Conservation (phyloP, 805 yeast genomes). For the Ogataea haglerorum region DNA sequence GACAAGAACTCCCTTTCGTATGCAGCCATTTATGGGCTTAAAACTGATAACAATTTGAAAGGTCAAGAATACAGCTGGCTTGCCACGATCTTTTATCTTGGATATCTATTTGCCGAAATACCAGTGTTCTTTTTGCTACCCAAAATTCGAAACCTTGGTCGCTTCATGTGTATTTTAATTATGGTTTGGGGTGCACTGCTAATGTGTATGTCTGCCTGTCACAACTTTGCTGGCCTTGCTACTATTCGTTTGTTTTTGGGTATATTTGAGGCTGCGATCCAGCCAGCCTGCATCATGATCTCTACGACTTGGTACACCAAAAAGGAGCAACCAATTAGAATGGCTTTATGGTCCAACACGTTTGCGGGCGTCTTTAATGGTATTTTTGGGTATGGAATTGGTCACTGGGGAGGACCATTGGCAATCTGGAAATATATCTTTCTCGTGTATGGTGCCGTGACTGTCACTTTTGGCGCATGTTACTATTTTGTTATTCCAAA, state of each 20-base stretch:
- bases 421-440: conserved; percentile 33
- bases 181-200: conserved; percentile 47
- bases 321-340: conserved; percentile 32
- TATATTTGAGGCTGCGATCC: conserved; percentile 34
- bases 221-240: conserved; percentile 44
- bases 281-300: conserved; percentile 35
- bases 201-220: conserved; percentile 45
- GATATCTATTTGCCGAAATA: conserved; percentile 56
- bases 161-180: conserved; percentile 34
- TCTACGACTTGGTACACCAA: conserved; percentile 35
- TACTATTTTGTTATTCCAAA: conserved; percentile 33
- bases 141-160: conserved; percentile 29
- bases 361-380: conserved; percentile 32
- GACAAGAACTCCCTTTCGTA: conserved; percentile 43
- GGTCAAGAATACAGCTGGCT: conserved; percentile 51
- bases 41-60: conserved; percentile 36
- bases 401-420: conserved; percentile 24
- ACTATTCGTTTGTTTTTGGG: conserved; percentile 50
- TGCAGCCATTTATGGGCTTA: conserved; percentile 46
- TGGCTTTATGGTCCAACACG: conserved; percentile 34
- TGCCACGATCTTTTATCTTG: conserved; percentile 61
- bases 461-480: conserved; percentile 32
- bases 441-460: conserved; percentile 33
- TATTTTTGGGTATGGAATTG: conserved; percentile 33
- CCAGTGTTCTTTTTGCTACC: conserved; percentile 41